A percentile compares a stretch with the other conserved stretches of the same genome.
These are phyloP conservation scores for Diaporthe destruens DNA, from an alignment of 2,329 filamentous ascomycete species.

Conservation along the genomic window DNA sequence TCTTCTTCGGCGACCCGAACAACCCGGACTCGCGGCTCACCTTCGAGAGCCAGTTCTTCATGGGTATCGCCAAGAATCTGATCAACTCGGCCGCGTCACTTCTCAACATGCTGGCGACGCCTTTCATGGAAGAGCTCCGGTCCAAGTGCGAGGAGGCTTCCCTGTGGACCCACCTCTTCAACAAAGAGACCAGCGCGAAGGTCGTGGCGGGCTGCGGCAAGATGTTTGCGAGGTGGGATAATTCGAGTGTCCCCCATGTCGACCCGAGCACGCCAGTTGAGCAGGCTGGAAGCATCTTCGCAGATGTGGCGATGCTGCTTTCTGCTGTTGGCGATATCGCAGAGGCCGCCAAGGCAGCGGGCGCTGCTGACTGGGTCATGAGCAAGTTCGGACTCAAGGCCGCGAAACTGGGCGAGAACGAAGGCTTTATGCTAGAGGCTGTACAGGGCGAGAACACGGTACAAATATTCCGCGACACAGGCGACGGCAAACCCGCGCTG, in stretches of 20 bases:
- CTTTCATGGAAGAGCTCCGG: slow-evolving; percentile 1
- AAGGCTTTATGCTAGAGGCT: not conserved
- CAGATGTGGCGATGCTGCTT: not conserved
- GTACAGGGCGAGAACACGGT: slow-evolving; percentile 11
- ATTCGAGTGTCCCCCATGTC: not conserved
- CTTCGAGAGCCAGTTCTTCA: slow-evolving; percentile 3
- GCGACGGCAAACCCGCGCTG: not conserved
- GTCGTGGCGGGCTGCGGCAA: not conserved
- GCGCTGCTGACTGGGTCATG: slow-evolving; percentile 20
- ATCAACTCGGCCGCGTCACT: not conserved
- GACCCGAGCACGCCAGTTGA: not conserved
- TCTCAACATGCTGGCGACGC: not conserved
- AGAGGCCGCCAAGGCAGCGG: not conserved
- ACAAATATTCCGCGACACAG: not conserved
- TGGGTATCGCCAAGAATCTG: not conserved
- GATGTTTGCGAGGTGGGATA: not conserved
- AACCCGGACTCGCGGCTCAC: slow-evolving; percentile 13
- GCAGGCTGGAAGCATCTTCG: not conserved
- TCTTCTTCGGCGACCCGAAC: slow-evolving; percentile 2
- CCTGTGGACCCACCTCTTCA: not conserved
- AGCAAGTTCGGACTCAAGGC: slow-evolving; percentile 7
- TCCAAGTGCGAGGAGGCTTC: slow-evolving; percentile 11
- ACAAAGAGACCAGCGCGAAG: not conserved
- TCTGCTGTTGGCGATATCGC: not conserved
- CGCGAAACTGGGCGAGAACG: not conserved